Evolutionary conservation across 108 stramenopile genomes (phyloP), one percentile per base, ranked within the genome.

Genomic region (Tribonema minus): DNA sequence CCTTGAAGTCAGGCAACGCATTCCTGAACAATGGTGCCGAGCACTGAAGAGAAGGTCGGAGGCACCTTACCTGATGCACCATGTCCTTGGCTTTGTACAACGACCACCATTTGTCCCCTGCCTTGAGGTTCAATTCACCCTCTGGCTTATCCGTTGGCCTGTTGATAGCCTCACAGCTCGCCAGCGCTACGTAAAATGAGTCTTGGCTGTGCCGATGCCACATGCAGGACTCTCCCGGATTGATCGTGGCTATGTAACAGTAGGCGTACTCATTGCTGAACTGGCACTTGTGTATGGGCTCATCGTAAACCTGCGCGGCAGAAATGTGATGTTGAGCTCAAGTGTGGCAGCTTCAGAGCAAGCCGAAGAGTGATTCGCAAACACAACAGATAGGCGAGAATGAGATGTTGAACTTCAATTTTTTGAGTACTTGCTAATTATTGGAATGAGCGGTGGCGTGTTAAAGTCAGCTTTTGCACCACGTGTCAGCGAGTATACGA

Each of bases 201-300:
- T 79, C 65, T 59, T 79, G 26, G 32, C 64, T 66, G 36, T 79
- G 77, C 3, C 77, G 67, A 32, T 79, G 77, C 77, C 77, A 79
- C 12, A 70, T 67, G n/a, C 65, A 69, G 1, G 77, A 66, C 36
- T 79, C 77, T 0, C 77, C 77, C 28, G 77, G 77, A 39, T 37
- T 9, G 20, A 79, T 32, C 41, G 64, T 37, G 33, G 68, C 77
- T 32, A 79, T 79, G 59, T 79, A 79, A 31, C 61, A 60, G 38
- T 61, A 79, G 77, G 41, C 67, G 59, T 79, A 70, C 31, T 79
- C 77, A 46, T 79, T 79, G 68, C 39, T 40, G 61, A 79, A 79
- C 62, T 79, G 77, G 2, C 61, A 34, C 20, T 68, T 46, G 68
- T 79, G 77, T 30, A 70, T 59, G 3, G 77, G 77, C 77, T 79